Evolutionary conservation across 768 basidiomycete species (phyloP), one percentile per base, ranked within the genome.

Genomic region (Fibroporia radiculosa): DNA sequence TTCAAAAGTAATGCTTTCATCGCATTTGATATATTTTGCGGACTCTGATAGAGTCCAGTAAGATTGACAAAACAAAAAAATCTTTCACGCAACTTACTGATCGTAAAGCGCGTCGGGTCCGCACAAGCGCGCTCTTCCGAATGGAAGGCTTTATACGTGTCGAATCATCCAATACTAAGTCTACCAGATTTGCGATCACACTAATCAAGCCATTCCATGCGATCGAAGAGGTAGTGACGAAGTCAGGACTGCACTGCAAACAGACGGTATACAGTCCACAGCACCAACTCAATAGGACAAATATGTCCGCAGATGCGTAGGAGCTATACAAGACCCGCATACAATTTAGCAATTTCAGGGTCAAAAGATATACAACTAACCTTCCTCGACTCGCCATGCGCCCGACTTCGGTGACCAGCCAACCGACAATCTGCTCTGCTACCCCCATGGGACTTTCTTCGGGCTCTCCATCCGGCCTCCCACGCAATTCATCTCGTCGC

Each of bases 201-300:
- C 65, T 64, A 13, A 80, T 59, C 19, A 89, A 71, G 3, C 65
- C 61, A 0, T 62, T 65, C 74, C 78, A 86, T 27, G 68, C 57
- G 13, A 69, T 66, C 1, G 76, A 68, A 3, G 67, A 60, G 2
- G 67, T 44, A n/a, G n/a, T n/a, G n/a, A n/a, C n/a, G 53, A 80
- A 77, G 19, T 69, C 58, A 1, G 67, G 62, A 42, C 75, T 69
- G 28, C 64, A 40, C 44, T 69, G 56, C 13, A 77, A 53, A 48
- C 76, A 78, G 4, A 69, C 65, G 5, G 71, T 61, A 56, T 84
- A 86, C 22, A 86, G 60, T 13, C 73, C 74, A 52, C 80, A 78
- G 3, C 76, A 65, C 88, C 87, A 90, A 55, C 70, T 78, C 32
- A 88, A 65, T 14, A 91, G 73, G 25, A 84, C 77, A 59, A 82